These are phyloP conservation scores for Lablab purpureus DNA, from an alignment of 306 rosid genomes.

Conservation along the genomic window DNA sequence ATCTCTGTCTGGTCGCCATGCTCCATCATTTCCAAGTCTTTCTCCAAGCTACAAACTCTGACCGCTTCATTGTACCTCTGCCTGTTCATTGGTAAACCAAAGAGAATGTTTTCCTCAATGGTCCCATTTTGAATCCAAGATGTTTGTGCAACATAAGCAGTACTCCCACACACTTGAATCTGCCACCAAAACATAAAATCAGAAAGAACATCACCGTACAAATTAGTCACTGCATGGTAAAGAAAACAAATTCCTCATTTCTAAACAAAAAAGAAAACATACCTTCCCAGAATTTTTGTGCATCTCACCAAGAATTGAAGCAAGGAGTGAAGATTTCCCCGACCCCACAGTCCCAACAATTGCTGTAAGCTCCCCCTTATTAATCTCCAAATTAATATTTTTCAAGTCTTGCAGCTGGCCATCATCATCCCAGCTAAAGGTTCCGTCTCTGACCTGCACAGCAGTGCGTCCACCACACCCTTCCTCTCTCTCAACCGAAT, in stretches of 20 bases:
- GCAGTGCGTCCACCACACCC: conserved; percentile 59
- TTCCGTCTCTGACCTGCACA: conserved; percentile 75
- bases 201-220: neutral
- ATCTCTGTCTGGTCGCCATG: conserved; percentile 94
- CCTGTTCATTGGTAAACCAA: conserved; percentile 80
- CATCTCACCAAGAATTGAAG: conserved; percentile 96
- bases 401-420: conserved; percentile 61
- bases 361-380: conserved; percentile 79
- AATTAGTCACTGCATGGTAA: conserved; percentile 16
- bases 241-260: neutral
- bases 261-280: conserved; percentile 14
- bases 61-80: conserved; percentile 70
- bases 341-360: conserved; percentile 95
- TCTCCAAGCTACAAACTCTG: conserved; percentile 88
- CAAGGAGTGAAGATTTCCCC: conserved; percentile 91
- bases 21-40: conserved; percentile 96
- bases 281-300: conserved; percentile 82
- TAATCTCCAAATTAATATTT: conserved; percentile 65
- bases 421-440: conserved; percentile 91
- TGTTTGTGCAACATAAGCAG: conserved; percentile 95
- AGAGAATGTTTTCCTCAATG: conserved; percentile 85
- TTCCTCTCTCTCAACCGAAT: conserved; percentile 68
- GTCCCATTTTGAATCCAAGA: conserved; percentile 99
- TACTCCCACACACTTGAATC: conserved; percentile 87
- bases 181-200: conserved; percentile 43